phyloP scores from a whole-genome alignment of 2,329 filamentous ascomycete genomes.

The Davidsoniella eucalypti region DNA sequence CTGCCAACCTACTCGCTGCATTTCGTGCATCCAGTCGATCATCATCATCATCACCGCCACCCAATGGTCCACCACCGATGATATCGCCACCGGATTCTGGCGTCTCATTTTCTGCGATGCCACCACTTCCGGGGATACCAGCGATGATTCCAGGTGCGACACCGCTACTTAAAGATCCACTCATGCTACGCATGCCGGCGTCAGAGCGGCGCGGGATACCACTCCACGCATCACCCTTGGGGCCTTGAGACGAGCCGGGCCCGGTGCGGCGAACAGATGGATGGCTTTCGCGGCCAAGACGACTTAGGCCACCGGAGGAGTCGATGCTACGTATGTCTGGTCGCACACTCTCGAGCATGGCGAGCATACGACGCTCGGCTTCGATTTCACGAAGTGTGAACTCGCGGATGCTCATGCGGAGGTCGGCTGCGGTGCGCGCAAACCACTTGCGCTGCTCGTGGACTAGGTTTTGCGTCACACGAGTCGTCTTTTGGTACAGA shows the following conservation, averaged over 20 bases:
- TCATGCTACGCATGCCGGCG: slow-evolving; percentile 58
- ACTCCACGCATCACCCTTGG: slow-evolving; percentile 97
- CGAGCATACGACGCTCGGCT: slow-evolving; percentile 77
- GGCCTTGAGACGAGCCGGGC: slow-evolving; percentile 77
- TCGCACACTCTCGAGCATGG: slow-evolving; percentile 82
- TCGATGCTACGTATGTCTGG: slow-evolving; percentile 91
- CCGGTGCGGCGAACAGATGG: slow-evolving; percentile 57
- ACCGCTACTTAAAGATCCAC: slow-evolving; percentile 51
- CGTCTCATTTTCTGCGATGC: slow-evolving; percentile 18
- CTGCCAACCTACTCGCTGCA: slow-evolving; percentile 80
- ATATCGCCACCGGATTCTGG: slow-evolving; percentile 20
- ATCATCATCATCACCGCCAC: slow-evolving; percentile 72
- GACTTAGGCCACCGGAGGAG: slow-evolving; percentile 71
- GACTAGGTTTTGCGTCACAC: slow-evolving; percentile 77
- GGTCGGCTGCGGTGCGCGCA: slow-evolving; percentile 64
- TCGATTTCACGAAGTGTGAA: slow-evolving; percentile 93
- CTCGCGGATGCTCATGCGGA: slow-evolving; percentile 71
- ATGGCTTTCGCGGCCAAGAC: slow-evolving; percentile 77
- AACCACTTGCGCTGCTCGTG: slow-evolving; percentile 88
- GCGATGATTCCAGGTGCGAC: slow-evolving; percentile 45
- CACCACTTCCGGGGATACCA: slow-evolving; percentile 25
- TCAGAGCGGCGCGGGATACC: slow-evolving; percentile 75
- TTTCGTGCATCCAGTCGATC: slow-evolving; percentile 91
- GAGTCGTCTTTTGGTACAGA: slow-evolving; percentile 68
- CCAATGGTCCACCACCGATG: slow-evolving; percentile 29